Percentiles rank a stretch among this genome's conserved stretches.
phyloP scores from a whole-genome alignment of 306 rosid genomes.

The Inga laurina region DNA sequence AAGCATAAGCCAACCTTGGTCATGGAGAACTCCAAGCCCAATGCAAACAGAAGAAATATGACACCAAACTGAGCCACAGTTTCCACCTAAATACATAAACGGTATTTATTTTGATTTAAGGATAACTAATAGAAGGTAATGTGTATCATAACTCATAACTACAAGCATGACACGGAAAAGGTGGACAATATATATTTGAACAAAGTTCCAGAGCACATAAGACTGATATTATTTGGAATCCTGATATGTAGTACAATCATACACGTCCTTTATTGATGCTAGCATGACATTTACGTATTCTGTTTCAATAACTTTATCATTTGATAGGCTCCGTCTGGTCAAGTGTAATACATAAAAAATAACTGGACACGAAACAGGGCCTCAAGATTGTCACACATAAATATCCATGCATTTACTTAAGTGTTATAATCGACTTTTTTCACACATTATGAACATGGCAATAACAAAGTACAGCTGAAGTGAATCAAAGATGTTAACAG shows the following conservation, averaged over 20 bases:
- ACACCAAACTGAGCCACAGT: constrained; percentile 99
- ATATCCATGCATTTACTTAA: neutral
- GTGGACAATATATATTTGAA: neutral
- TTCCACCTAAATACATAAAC: constrained; percentile 69
- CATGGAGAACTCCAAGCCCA: constrained; percentile 90
- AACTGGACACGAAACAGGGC: neutral
- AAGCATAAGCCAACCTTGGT: constrained; percentile 61
- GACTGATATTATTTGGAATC: neutral
- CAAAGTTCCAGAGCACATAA: neutral
- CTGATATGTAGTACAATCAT: neutral
- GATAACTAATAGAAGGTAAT: neutral
- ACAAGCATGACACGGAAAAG: neutral
- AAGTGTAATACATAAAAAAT: neutral
- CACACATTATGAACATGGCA: neutral
- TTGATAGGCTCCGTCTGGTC: neutral
- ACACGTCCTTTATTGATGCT: neutral
- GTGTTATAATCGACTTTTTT: neutral
- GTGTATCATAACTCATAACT: neutral
- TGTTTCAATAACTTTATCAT: neutral
- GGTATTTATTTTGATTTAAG: neutral
- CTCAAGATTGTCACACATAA: neutral
- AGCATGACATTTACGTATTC: neutral
- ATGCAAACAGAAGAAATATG: constrained; percentile 92
- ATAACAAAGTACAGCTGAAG: neutral
- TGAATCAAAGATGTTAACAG: neutral